A percentile compares a stretch with the other conserved stretches of the same genome.
These are phyloP conservation scores for Boletellus emodensis DNA, from an alignment of 768 basidiomycete genomes.

Conservation along the genomic window DNA sequence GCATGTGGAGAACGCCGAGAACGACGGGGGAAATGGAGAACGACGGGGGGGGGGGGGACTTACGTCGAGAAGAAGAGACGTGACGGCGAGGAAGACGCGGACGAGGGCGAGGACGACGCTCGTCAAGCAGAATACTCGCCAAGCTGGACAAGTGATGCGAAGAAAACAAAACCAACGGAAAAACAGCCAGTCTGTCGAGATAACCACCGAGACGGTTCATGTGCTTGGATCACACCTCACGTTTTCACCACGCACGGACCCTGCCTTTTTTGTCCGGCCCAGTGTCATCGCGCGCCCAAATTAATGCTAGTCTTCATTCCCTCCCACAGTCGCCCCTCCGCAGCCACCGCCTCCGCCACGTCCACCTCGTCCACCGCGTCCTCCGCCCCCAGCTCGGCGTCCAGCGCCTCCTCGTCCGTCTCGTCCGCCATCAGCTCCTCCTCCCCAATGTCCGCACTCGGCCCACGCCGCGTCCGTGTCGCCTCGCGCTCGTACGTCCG, in stretches of 20 bases:
- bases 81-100: conserved; percentile 14
- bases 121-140: conserved; percentile 21
- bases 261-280: background rate
- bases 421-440: conserved; percentile 30
- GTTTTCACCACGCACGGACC: conserved; percentile 32
- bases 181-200: conserved; percentile 14
- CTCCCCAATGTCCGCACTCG: conserved; percentile 19
- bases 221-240: conserved; percentile 15
- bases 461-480: conserved; percentile 12
- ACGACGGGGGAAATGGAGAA: conserved; percentile 1
- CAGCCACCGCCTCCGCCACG: background rate
- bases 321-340: conserved; percentile 22
- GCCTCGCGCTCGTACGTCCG: conserved; percentile 25
- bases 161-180: conserved; percentile 15
- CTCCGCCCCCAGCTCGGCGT: conserved; percentile 42
- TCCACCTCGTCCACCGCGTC: conserved; percentile 36
- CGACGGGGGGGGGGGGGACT: conserved; percentile 7
- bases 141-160: conserved; percentile 14
- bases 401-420: conserved; percentile 36
- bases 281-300: background rate
- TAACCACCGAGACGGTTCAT: conserved; percentile 6
- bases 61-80: conserved; percentile 21
- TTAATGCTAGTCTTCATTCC: conserved; percentile 10
- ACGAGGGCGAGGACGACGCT: conserved; percentile 13
- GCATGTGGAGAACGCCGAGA: background rate